Evolutionary conservation across 2,329 filamentous ascomycete species (phyloP), one percentile per base, ranked within the genome.

Genomic region (Alternaria conjuncta): DNA sequence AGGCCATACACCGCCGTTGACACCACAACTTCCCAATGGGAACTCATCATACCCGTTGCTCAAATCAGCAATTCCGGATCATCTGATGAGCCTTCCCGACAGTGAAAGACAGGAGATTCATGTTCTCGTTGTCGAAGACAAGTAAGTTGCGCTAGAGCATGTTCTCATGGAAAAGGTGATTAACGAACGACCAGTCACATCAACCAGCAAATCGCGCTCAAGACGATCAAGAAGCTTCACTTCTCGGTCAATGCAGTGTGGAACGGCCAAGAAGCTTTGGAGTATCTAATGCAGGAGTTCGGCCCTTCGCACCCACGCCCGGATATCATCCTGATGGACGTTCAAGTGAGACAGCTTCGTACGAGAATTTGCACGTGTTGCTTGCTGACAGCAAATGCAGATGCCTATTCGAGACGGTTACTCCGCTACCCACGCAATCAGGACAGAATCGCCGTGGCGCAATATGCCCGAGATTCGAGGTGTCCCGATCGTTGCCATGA

Each of bases 401-500:
- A 65, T 65, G 63, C 56, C 82, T 10, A 87, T 93, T 43, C 88
- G 93, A 65, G 92, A 94, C 71, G 92, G 92, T 1, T 94, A 94
- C 76, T 87, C 88, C 61, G 91, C 91, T 45, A 94, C 92, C 0
- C 90, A 93, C 69, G 84, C 91, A 10, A 85, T 95, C 49, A 86
- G 91, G 15, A 89, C 91, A 59, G 88, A 92, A 68, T 75, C 85
- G 2, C 89, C 90, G 0, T 93, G 91, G 79, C 88, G 86, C 44
- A 72, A 82, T 3, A 85, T 86, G 56, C 83, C 88, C 2, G 78
- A 80, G 18, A 76, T 87, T 5, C 83, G 85, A 58, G 83, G 89
- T 46, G 89, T 92, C 6, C 91, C 91, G 0, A 92, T 94, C 55
- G 89, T 94, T 41, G 91, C 91, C n/a, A 92, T 94, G 90, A 94